Conservation (phyloP, 768 basidiomycete genomes). For the Mycena vulgaris region DNA sequence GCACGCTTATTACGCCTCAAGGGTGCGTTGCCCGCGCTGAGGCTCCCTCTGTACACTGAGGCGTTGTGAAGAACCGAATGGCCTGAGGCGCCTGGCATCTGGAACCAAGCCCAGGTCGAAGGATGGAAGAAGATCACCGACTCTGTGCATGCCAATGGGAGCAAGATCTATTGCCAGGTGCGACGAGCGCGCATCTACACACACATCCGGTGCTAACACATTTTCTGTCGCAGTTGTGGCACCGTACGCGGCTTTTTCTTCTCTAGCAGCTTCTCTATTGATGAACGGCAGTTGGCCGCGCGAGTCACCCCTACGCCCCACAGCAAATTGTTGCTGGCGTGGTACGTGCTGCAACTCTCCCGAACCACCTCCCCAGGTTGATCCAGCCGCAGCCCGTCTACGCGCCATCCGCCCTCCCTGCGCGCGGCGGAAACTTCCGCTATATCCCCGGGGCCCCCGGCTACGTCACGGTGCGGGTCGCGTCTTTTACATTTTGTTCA, state of each 20-base stretch:
- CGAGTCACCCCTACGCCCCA: constrained; percentile 38
- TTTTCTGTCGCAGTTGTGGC: constrained; percentile 38
- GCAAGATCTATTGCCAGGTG: constrained; percentile 62
- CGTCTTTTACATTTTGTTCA: neutral
- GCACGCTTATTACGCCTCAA: constrained; percentile 56
- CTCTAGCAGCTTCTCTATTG: neutral
- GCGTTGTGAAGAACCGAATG: constrained; percentile 40
- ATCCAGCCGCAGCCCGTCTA: constrained; percentile 52
- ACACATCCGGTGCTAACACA: no score
- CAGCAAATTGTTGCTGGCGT: constrained; percentile 54
- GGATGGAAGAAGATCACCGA: constrained; percentile 64
- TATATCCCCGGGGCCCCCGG: constrained; percentile 45
- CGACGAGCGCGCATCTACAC: no score
- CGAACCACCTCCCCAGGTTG: neutral
- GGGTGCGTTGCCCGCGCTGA: constrained; percentile 46
- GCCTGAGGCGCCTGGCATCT: constrained; percentile 55
- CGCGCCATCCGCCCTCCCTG: constrained; percentile 50
- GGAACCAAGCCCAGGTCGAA: constrained; percentile 59
- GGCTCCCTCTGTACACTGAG: neutral
- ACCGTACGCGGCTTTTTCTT: constrained; percentile 8
- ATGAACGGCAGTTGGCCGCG: constrained; percentile 2
- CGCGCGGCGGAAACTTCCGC: constrained; percentile 45
- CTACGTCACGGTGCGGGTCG: constrained; percentile 37
- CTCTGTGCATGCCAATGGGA: constrained; percentile 61
- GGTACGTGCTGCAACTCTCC: constrained; percentile 44